These are phyloP conservation scores for Zancudomyces culisetae DNA, from an alignment of 371 early-diverging fungal genomes.

Conservation along the genomic window DNA sequence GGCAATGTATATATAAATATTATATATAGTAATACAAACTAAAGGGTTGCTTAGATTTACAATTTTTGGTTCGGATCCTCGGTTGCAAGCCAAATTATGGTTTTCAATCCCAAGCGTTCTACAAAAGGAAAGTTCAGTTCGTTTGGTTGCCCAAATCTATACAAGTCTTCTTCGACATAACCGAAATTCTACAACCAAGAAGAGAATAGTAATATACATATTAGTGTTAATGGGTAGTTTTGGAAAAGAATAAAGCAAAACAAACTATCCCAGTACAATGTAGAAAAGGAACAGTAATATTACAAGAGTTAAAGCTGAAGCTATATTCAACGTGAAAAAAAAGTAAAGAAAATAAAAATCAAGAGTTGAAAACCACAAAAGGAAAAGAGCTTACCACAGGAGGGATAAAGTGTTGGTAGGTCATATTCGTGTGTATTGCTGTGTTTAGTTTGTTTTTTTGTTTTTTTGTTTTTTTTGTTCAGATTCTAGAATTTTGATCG, in stretches of 20 bases:
- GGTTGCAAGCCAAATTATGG: constrained; percentile 82
- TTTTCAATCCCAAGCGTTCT: constrained; percentile 78
- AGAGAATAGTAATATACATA: background rate
- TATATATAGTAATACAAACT: background rate
- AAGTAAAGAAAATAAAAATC: background rate
- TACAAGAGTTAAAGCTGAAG: no score
- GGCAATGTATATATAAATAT: background rate
- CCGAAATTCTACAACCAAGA: constrained; percentile 51
- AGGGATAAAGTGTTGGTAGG: constrained; percentile 62
- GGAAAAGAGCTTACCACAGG: constrained; percentile 34
- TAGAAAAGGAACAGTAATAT: no score
- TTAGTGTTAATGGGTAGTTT: no score
- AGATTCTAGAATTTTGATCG: no score
- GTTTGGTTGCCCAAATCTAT: constrained; percentile 94
- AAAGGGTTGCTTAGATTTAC: constrained; percentile 27
- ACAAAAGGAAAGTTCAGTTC: constrained; percentile 94
- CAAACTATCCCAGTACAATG: no score
- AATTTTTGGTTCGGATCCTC: constrained; percentile 89
- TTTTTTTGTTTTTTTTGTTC: no score
- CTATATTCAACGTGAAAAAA: no score
- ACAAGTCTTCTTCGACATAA: constrained; percentile 87
- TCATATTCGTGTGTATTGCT: no score
- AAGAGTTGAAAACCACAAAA: background rate
- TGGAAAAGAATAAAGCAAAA: no score
- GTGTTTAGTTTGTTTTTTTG: no score